Conservation (phyloP, 2,329 filamentous ascomycete species). For the Cordyceps cateniannulata region DNA sequence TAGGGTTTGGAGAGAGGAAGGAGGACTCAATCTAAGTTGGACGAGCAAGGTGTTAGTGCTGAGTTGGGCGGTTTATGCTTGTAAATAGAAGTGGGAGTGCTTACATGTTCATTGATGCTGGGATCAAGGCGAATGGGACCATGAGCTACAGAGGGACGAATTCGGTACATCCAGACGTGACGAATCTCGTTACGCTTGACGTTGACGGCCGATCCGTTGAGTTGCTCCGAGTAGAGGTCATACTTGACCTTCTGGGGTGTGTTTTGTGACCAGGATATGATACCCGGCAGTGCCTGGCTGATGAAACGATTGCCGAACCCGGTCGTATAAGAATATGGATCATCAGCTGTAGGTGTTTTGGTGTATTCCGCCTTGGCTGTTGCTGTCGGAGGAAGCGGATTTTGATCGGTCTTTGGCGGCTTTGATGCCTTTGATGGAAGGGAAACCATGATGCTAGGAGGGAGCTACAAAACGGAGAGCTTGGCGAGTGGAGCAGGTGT, state of each 20-base stretch:
- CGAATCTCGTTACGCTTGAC: constrained; percentile 23
- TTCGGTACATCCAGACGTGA: constrained; percentile 30
- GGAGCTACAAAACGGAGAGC: background rate
- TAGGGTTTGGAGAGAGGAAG: constrained; percentile 40
- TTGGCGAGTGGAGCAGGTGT: background rate
- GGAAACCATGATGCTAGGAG: background rate
- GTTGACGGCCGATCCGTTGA: constrained; percentile 36
- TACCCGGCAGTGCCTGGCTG: constrained; percentile 39
- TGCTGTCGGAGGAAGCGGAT: constrained; percentile 9
- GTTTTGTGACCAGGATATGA: constrained; percentile 38
- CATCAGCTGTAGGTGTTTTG: constrained; percentile 18
- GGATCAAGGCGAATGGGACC: constrained; percentile 15
- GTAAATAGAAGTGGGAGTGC: background rate
- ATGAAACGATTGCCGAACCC: constrained; percentile 48
- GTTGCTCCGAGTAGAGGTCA: constrained; percentile 40
- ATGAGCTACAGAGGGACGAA: constrained; percentile 28
- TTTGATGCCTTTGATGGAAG: background rate
- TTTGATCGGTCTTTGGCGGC: background rate
- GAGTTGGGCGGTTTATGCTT: background rate
- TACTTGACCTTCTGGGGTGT: constrained; percentile 36
- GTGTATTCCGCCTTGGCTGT: constrained; percentile 18
- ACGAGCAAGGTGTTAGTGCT: background rate
- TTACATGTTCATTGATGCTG: constrained; percentile 24
- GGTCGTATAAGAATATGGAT: constrained; percentile 48
- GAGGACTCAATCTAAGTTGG: constrained; percentile 28